Conservation (phyloP, 1,284 basidiomycete genomes). For the Moesziomyces globuligerus region DNA sequence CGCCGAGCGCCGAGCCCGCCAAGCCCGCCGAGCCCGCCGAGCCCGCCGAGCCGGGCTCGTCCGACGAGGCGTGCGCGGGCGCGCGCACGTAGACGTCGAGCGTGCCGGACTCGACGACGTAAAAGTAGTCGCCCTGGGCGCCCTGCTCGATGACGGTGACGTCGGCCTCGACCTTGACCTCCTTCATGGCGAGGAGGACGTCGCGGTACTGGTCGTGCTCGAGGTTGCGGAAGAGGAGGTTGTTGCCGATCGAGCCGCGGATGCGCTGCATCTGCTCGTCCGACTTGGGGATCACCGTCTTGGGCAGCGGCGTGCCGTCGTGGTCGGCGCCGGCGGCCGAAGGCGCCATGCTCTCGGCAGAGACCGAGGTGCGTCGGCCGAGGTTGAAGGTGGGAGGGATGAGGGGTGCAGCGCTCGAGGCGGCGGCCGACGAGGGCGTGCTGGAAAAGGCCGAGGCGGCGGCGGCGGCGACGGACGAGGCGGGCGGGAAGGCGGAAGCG, state of each 20-base stretch:
- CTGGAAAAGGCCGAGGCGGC: slow-evolving; percentile 10
- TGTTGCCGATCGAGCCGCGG: slow-evolving; percentile 83
- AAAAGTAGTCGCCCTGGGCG: slow-evolving; percentile 96
- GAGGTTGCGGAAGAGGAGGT: slow-evolving; percentile 94
- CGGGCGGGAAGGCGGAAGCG: not conserved
- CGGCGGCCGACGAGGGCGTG: slow-evolving; percentile 5
- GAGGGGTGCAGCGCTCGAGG: slow-evolving; percentile 12
- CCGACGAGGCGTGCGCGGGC: slow-evolving; percentile 33
- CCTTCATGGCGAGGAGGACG: slow-evolving; percentile 94
- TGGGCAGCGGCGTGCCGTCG: slow-evolving; percentile 29
- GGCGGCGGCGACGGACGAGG: not conserved
- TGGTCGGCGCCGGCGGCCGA: slow-evolving; percentile 25
- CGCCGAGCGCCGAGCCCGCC: slow-evolving; percentile 41
- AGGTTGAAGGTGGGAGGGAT: slow-evolving; percentile 76
- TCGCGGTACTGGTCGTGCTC: slow-evolving; percentile 95
- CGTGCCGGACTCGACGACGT: slow-evolving; percentile 90
- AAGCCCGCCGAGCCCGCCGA: slow-evolving; percentile 17
- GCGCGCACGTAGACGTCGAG: slow-evolving; percentile 83
- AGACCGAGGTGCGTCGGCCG: slow-evolving; percentile 90
- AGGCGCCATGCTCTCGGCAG: slow-evolving; percentile 93
- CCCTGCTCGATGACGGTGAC: slow-evolving; percentile 95
- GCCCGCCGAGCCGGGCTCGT: slow-evolving; percentile 44
- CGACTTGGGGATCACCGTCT: slow-evolving; percentile 75
- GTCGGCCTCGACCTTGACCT: slow-evolving; percentile 77
- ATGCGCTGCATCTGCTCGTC: slow-evolving; percentile 87